Percentiles rank a stretch among this genome's conserved stretches.
These are phyloP conservation scores for Castanea crenata DNA, from an alignment of 306 rosid species.

Conservation along the genomic window DNA sequence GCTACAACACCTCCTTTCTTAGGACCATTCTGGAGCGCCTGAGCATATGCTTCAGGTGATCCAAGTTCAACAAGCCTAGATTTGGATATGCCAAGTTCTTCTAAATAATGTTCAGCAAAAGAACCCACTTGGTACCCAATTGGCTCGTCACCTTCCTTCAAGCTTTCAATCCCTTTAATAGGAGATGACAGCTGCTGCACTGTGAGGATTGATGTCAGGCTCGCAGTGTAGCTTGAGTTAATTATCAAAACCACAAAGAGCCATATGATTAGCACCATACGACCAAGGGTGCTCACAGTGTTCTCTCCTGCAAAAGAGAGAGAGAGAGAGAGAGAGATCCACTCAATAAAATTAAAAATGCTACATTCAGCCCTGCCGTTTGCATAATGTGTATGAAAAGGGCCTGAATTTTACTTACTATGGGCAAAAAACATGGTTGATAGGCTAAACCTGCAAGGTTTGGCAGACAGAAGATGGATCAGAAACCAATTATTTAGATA, in stretches of 20 bases:
- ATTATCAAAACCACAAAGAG: conserved; percentile 93
- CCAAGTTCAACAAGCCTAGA: conserved; percentile 81
- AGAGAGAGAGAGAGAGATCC: conserved; percentile 15
- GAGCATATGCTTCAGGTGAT: conserved; percentile 73
- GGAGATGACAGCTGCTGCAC: conserved; percentile 80
- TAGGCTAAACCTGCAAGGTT: conserved; percentile 91
- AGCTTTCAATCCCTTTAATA: conserved; percentile 74
- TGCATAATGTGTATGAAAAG: conserved; percentile 12
- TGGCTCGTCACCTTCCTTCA: conserved; percentile 56
- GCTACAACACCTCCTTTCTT: conserved; percentile 89
- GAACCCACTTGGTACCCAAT: conserved; percentile 95
- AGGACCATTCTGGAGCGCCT: conserved; percentile 79
- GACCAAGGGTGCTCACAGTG: conserved; percentile 86
- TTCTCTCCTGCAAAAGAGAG: conserved; percentile 73
- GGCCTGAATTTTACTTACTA: conserved; percentile 56
- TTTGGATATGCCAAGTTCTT: conserved; percentile 70
- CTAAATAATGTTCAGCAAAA: conserved; percentile 72
- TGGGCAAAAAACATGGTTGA: conserved; percentile 94
- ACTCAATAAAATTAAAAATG: conserved; percentile 9
- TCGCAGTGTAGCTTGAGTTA: conserved; percentile 98
- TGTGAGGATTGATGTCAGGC: conserved; percentile 95
- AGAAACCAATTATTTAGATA: conserved; percentile 8
- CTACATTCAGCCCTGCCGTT: conserved; percentile 16
- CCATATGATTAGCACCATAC: conserved; percentile 83
- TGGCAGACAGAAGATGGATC: conserved; percentile 27